Base-by-base conservation (phyloP, 1,284 basidiomycete genomes). In the Moesziomyces antarcticus region DNA sequence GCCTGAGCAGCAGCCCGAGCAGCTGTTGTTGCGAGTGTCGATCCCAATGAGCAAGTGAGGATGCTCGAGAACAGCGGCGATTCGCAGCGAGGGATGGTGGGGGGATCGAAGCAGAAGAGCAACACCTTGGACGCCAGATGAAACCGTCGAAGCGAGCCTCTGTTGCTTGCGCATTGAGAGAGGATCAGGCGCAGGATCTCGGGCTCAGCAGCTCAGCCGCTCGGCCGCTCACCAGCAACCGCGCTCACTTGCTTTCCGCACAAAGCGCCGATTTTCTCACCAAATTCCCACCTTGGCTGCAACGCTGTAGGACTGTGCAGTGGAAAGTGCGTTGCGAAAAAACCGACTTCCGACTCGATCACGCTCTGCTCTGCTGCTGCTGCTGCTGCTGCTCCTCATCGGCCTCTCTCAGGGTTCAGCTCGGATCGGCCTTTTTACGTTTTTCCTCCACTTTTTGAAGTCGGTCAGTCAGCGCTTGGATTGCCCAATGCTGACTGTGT, bases 341-440 rank as follows among this genome's bases (percentile, higher is more conserved):
- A 68, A 68, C 59, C 59, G 58, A 68, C 54, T 68, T 68, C 58
- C 65, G 65, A 58, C 50, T 58, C 65, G 65, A 68, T 68, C 65
- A 68, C 65, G 52, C 37, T 40, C 37, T 40, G 37, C 14, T 18
- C 18, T 40, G 37, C 14, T 16, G 37, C 37, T 40, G 37, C 37
- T 40, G 16, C 14, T 16, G 37, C 37, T 18, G 37, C 18, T 40
- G 37, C 14, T 16, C 9, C 37, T 40, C 13, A 16, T 40, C 37
- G n/a, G 37, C 37, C 13, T 18, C 37, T 14, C 37, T 40, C 37
- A 18, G 37, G 16, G 37, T 18, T 40, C 30, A 33, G 13, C 13
- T 33, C 30, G 30, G 30, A 10, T 33, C 30, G 30, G 30, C 30
- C 30, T 33, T 33, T 33, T 33, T 33, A 11, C 13, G 10, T 33